Evolutionary conservation across 768 basidiomycete species (phyloP), one percentile per base, ranked within the genome.

Genomic region (Candolleomyces eurysporus): DNA sequence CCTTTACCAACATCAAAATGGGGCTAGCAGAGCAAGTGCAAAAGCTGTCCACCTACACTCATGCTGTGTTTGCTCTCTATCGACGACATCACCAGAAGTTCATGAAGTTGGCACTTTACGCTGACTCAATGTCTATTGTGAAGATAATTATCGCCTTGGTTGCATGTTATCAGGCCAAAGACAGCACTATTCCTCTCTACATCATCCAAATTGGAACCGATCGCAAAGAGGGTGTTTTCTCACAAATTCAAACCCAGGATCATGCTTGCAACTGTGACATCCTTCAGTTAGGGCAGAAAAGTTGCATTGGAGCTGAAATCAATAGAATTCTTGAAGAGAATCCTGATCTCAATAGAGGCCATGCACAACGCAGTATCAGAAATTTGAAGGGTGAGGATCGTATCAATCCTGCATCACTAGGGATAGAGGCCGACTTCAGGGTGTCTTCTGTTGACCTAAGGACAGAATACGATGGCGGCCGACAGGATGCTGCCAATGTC

Each of bases 181-280:
- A 70, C 48, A 59, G 60, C 19, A 30, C 48, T 2, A 36, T 64
- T 5, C 8, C 22, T 1, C 66, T 67, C 56, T 65, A 63, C 48
- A 67, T 73, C 21, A 50, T 66, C 11, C 59, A 60, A 46, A 67
- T 62, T 19, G 72, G 73, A 3, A 66, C 67, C 3, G 72, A 74
- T 53, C 64, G 71, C 3, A 62, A 74, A 5, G 70, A 75, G 58
- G 45, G 49, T 9, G 45, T 73, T 0, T 75, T 74, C 54, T 63
- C 58, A 14, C 43, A 64, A 54, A 53, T 48, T 36, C 64, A 65
- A 2, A 71, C 69, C 2, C 65, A 63, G 14, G 67, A 71, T 56
- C 69, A 71, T 63, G 56, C 61, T 4, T 52, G 60, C 0, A 72
- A 72, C 54, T 69, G 66, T 63, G 68, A 70, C 61, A 65, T 67